phyloP scores from a whole-genome alignment of 495 filamentous ascomycete genomes.

The Aspergillus panamensis region DNA sequence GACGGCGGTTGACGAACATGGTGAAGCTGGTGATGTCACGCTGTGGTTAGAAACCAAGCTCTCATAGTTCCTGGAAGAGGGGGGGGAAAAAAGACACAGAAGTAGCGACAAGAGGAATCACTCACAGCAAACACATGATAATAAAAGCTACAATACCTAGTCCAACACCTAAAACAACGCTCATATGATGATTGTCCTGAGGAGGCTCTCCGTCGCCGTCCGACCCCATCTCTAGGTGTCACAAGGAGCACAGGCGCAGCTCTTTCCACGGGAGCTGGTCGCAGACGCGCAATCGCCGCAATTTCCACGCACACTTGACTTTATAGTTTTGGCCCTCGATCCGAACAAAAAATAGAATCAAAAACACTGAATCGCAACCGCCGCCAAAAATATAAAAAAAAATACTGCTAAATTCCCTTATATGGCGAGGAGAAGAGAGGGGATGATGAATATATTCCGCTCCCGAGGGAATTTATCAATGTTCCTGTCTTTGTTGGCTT shows the following conservation, averaged over 20 bases:
- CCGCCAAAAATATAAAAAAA: too few species aligned
- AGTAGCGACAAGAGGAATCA: neutral
- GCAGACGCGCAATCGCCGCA: neutral
- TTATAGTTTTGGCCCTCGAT: too few species aligned
- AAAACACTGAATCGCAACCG: too few species aligned
- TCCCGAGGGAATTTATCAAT: neutral
- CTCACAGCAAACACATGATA: slow-evolving; percentile 39
- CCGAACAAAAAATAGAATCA: too few species aligned
- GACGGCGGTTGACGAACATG: slow-evolving; percentile 38
- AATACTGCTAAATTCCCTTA: too few species aligned
- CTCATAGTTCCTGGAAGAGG: neutral
- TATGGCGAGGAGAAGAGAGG: too few species aligned
- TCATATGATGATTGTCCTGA: slow-evolving; percentile 32
- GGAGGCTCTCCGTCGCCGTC: slow-evolving; percentile 21
- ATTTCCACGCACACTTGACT: neutral
- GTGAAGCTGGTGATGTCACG: slow-evolving; percentile 27
- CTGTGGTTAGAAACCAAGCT: neutral
- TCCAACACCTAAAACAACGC: slow-evolving; percentile 41
- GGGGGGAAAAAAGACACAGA: neutral
- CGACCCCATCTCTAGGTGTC: slow-evolving; percentile 19
- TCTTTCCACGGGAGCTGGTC: neutral
- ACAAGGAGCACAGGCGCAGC: neutral
- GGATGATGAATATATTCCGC: too few species aligned
- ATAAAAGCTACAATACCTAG: slow-evolving; percentile 37
- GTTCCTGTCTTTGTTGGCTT: neutral